Evolutionary conservation across 192 early-diverging fungal species (phyloP).

Genomic region (Endogone sp.): DNA sequence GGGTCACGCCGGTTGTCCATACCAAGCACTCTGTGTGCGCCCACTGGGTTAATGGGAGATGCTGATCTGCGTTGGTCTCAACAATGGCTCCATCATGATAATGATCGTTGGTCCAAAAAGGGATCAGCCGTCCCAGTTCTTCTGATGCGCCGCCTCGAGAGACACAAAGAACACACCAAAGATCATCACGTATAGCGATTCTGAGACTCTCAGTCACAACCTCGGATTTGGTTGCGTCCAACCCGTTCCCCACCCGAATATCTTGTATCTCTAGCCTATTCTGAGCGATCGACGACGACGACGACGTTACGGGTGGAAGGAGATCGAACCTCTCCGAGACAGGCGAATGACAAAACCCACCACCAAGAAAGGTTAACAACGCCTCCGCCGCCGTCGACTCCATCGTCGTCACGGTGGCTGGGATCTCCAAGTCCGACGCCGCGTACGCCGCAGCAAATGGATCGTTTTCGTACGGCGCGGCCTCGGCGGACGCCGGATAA

Average conservation of each 20-base stretch:
- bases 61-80: not conserved
- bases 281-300: too few relatives aligned
- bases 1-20: slow-evolving; percentile 11
- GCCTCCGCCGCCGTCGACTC: slow-evolving; percentile 25
- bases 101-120: slow-evolving; percentile 9
- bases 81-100: not conserved
- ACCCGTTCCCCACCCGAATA: too few relatives aligned
- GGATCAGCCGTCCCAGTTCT: slow-evolving; percentile 11
- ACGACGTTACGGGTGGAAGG: not conserved
- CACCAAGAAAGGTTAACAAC: slow-evolving; percentile 26
- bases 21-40: slow-evolving; percentile 13
- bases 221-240: too few relatives aligned
- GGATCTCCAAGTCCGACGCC: slow-evolving; percentile 15
- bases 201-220: too few relatives aligned
- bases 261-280: too few relatives aligned
- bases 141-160: slow-evolving; percentile 9
- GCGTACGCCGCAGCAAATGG: slow-evolving; percentile 5
- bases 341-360: slow-evolving; percentile 13
- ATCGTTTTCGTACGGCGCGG: not conserved
- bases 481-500: too few relatives aligned
- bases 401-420: slow-evolving; percentile 27
- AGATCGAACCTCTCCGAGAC: not conserved
- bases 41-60: slow-evolving; percentile 1
- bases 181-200: too few relatives aligned
- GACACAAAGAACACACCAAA: not conserved